A percentile compares a stretch with the other conserved stretches of the same genome.
Conservation (phyloP, 2,329 filamentous ascomycete genomes). For the Thermothelomyces thermophilus region DNA sequence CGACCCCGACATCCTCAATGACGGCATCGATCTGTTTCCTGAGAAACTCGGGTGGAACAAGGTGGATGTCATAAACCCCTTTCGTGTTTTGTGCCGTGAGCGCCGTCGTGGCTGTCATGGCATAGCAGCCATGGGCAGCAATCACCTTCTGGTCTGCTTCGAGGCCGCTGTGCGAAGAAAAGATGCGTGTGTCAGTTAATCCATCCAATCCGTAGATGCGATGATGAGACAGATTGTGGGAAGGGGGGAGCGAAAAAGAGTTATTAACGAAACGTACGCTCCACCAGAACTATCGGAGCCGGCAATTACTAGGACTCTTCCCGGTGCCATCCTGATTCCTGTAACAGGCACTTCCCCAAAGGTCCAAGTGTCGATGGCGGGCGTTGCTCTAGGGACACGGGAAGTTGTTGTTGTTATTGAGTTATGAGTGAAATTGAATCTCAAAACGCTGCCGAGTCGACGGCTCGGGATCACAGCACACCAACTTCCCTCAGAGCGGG, state of each 20-base stretch:
- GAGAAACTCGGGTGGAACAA: slow-evolving; percentile 72
- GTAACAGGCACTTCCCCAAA: not conserved
- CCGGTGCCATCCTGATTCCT: slow-evolving; percentile 12
- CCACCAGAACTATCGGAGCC: slow-evolving; percentile 88
- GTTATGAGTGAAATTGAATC: not conserved
- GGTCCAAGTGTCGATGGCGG: not conserved
- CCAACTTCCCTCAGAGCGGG: no score
- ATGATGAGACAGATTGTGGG: not conserved
- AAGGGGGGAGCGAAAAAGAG: not conserved
- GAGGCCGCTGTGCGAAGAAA: slow-evolving; percentile 58
- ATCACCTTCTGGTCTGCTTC: slow-evolving; percentile 96
- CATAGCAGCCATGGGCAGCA: slow-evolving; percentile 86
- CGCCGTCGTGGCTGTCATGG: slow-evolving; percentile 91
- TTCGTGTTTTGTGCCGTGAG: slow-evolving; percentile 93
- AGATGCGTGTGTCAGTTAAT: slow-evolving; percentile 4
- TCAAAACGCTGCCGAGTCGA: not conserved
- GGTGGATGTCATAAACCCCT: slow-evolving; percentile 74
- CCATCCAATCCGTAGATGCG: not conserved
- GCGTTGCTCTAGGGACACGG: not conserved
- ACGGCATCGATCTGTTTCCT: slow-evolving; percentile 79
- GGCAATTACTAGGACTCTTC: slow-evolving; percentile 69
- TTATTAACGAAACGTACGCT: slow-evolving; percentile 49
- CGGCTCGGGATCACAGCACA: no score
- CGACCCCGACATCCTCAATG: slow-evolving; percentile 74
- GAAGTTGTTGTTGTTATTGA: no score